phyloP scores from a whole-genome alignment of 2,329 filamentous ascomycete genomes.

The Pseudonectria foliicola region DNA sequence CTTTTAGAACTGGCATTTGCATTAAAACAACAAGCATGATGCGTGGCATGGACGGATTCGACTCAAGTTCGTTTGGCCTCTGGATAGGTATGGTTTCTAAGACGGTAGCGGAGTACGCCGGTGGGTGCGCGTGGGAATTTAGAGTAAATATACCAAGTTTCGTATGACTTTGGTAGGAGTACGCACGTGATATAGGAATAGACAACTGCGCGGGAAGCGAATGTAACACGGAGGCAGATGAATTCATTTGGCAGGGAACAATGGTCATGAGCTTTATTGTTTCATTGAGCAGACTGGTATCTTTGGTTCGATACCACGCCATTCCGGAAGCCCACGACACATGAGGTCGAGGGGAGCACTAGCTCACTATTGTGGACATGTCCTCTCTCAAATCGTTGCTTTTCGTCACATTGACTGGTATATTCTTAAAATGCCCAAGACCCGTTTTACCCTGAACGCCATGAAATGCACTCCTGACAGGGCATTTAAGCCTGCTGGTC shows the following conservation, averaged over 20 bases:
- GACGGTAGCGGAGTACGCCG: too few relatives aligned
- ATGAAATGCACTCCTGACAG: too few relatives aligned
- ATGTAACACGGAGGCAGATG: not conserved
- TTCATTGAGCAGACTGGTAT: constrained; percentile 25
- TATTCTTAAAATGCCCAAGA: constrained; percentile 29
- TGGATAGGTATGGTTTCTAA: too few relatives aligned
- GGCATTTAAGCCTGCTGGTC: constrained; percentile 56
- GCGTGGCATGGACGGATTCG: too few relatives aligned
- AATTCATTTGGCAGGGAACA: constrained; percentile 21
- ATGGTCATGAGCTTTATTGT: constrained; percentile 31
- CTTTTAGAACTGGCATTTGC: too few relatives aligned
- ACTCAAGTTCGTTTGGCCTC: too few relatives aligned
- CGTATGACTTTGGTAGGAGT: too few relatives aligned
- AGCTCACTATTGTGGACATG: constrained; percentile 8
- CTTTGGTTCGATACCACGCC: constrained; percentile 12
- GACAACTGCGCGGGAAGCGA: too few relatives aligned
- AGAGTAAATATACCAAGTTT: too few relatives aligned
- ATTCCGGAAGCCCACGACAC: constrained; percentile 19
- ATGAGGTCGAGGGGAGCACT: constrained; percentile 19
- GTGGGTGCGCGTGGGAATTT: too few relatives aligned
- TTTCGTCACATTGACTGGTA: constrained; percentile 31
- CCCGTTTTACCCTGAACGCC: constrained; percentile 26
- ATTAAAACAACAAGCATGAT: too few relatives aligned
- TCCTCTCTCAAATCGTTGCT: constrained; percentile 24
- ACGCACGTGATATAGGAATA: too few relatives aligned